Conservation (phyloP, 345 rosid genomes). For the Citropsis articulata region DNA sequence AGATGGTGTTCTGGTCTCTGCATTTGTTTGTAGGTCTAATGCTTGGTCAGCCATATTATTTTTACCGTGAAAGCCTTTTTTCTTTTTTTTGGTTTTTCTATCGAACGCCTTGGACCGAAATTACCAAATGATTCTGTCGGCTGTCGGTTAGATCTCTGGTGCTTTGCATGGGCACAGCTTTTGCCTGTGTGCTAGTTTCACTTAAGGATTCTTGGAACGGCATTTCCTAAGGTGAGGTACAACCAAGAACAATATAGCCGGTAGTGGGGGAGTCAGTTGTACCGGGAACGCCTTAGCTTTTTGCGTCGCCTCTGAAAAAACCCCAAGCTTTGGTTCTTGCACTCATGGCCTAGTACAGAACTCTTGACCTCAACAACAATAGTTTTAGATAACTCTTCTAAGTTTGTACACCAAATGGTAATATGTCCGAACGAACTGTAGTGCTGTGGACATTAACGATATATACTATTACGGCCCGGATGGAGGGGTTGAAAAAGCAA, state of each 20-base stretch:
- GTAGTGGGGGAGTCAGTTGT: not conserved
- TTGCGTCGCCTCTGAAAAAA: slow-evolving; percentile 8
- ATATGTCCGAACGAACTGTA: slow-evolving; percentile 43
- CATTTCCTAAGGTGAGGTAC: not conserved
- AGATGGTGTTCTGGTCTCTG: no score
- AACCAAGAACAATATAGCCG: not conserved
- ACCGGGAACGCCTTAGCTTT: slow-evolving; percentile 7
- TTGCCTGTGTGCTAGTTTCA: no score
- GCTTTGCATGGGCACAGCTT: not conserved
- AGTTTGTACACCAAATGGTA: slow-evolving; percentile 36
- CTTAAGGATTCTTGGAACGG: not conserved
- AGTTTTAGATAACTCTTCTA: slow-evolving; percentile 26
- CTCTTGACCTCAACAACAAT: slow-evolving; percentile 19
- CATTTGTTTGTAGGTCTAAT: not conserved
- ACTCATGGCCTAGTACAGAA: slow-evolving; percentile 23
- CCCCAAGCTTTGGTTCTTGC: slow-evolving; percentile 21
- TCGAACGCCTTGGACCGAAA: not conserved
- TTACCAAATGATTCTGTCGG: not conserved
- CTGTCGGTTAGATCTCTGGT: not conserved
- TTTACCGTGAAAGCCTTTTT: no score
- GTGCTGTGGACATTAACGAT: slow-evolving; percentile 39
- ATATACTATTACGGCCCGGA: slow-evolving; percentile 26
- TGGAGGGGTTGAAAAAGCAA: slow-evolving; percentile 18
- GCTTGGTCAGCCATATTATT: not conserved
- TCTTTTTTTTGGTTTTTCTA: no score